Conservation (phyloP, 495 filamentous ascomycete species). For the Glonium stellatum region DNA sequence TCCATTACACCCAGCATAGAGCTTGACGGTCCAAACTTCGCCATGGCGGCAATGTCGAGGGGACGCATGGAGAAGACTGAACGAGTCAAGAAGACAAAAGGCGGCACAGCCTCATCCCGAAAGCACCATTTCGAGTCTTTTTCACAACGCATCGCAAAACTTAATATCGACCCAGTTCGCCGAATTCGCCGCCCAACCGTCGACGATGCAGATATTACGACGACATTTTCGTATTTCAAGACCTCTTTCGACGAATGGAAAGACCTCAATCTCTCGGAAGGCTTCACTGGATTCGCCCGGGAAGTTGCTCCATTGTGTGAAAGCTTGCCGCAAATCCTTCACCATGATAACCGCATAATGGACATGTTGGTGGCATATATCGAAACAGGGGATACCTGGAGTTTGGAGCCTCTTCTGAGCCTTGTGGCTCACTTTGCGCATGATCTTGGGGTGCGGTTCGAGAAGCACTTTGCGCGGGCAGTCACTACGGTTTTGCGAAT, state of each 20-base stretch:
- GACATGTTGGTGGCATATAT: slow-evolving; percentile 70
- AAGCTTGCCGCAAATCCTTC: slow-evolving; percentile 82
- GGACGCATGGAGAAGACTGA: slow-evolving; percentile 60
- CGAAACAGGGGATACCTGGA: slow-evolving; percentile 61
- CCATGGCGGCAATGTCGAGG: slow-evolving; percentile 43
- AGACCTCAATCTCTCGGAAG: slow-evolving; percentile 79
- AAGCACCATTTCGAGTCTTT: slow-evolving; percentile 88
- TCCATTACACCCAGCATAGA: neutral
- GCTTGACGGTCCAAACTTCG: neutral
- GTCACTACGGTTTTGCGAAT: slow-evolving; percentile 61
- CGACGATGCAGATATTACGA: slow-evolving; percentile 62
- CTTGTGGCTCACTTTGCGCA: slow-evolving; percentile 84
- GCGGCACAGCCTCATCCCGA: slow-evolving; percentile 65
- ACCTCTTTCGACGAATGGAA: slow-evolving; percentile 78
- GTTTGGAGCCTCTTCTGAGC: slow-evolving; percentile 77
- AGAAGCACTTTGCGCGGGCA: slow-evolving; percentile 69
- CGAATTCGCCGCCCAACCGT: slow-evolving; percentile 74
- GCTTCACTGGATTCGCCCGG: slow-evolving; percentile 65
- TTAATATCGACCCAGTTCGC: slow-evolving; percentile 88
- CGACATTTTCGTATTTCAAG: slow-evolving; percentile 69
- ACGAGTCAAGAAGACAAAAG: slow-evolving; percentile 44
- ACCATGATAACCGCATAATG: slow-evolving; percentile 80
- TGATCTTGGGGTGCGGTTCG: slow-evolving; percentile 82
- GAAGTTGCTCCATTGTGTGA: slow-evolving; percentile 72
- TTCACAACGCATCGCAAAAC: slow-evolving; percentile 82